Conservation (phyloP, 306 rosid species). For the Alnus glutinosa region DNA sequence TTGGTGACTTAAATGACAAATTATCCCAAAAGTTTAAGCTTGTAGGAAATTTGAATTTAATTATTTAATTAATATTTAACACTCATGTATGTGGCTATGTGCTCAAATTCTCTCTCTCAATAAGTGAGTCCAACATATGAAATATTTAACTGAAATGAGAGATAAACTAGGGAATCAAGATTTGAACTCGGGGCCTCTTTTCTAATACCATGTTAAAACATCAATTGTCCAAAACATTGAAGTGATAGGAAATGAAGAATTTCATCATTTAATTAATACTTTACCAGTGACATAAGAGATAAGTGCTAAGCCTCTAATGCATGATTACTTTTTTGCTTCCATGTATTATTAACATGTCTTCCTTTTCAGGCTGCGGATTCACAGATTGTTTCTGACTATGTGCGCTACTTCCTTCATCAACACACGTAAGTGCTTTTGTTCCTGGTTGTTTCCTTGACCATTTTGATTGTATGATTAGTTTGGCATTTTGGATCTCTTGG, state of each 20-base stretch:
- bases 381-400: conserved; percentile 88
- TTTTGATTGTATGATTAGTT: conserved; percentile 8
- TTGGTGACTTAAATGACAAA: neutral
- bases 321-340: neutral
- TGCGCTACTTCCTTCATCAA: conserved; percentile 88
- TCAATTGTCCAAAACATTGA: too few relatives aligned
- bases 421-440: conserved; percentile 67
- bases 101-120: too few relatives aligned
- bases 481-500: neutral
- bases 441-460: neutral
- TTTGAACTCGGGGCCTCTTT: too few relatives aligned
- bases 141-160: too few relatives aligned
- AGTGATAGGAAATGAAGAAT: too few relatives aligned
- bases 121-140: too few relatives aligned
- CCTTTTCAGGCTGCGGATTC: conserved; percentile 92
- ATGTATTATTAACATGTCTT: conserved; percentile 13
- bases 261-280: neutral
- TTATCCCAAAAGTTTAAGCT: too few relatives aligned
- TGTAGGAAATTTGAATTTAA: too few relatives aligned
- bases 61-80: too few relatives aligned
- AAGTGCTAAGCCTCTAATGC: neutral
- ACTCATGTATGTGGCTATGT: too few relatives aligned
- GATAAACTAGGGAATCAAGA: too few relatives aligned
- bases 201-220: too few relatives aligned
- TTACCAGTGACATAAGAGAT: neutral